phyloP scores from a whole-genome alignment of 306 rosid genomes.

The Prinsepia uniflora region DNA sequence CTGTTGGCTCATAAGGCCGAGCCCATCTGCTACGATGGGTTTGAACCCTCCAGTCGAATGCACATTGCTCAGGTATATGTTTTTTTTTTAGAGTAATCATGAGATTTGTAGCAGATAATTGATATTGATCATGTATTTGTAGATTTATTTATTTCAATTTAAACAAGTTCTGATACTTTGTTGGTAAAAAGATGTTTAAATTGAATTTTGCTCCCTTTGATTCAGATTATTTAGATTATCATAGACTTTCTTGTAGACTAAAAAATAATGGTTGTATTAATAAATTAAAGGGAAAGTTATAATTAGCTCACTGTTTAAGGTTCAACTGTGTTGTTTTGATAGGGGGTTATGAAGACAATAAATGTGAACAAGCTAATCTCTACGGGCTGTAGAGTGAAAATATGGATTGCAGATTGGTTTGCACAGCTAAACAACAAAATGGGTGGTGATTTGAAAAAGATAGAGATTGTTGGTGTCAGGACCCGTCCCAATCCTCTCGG shows the following conservation, averaged over 20 bases:
- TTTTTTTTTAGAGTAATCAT: not conserved
- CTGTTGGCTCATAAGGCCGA: conserved; percentile 63
- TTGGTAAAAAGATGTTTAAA: too few species aligned
- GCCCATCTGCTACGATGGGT: conserved; percentile 82
- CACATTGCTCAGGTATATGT: conserved; percentile 99
- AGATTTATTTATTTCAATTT: not conserved
- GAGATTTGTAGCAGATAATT: not conserved
- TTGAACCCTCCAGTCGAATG: conserved; percentile 92
- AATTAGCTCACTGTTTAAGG: not conserved
- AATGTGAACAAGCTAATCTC: conserved; percentile 75
- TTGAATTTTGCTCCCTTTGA: too few species aligned
- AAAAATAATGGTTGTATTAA: not conserved
- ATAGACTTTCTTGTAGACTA: not conserved
- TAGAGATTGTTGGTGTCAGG: conserved; percentile 64
- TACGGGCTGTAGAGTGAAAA: conserved; percentile 75
- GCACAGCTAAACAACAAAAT: conserved; percentile 81
- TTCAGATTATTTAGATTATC: not conserved
- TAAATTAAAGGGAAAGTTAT: not conserved
- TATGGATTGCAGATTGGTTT: conserved; percentile 95
- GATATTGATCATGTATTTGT: not conserved
- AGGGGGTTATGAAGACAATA: conserved; percentile 79
- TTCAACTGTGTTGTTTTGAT: conserved; percentile 11
- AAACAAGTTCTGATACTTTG: too few species aligned
- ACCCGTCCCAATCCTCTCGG: too few species aligned
- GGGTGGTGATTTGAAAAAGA: conserved; percentile 85